These are phyloP conservation scores for Leccinum imitatum DNA, from an alignment of 768 basidiomycete species.

Conservation along the genomic window DNA sequence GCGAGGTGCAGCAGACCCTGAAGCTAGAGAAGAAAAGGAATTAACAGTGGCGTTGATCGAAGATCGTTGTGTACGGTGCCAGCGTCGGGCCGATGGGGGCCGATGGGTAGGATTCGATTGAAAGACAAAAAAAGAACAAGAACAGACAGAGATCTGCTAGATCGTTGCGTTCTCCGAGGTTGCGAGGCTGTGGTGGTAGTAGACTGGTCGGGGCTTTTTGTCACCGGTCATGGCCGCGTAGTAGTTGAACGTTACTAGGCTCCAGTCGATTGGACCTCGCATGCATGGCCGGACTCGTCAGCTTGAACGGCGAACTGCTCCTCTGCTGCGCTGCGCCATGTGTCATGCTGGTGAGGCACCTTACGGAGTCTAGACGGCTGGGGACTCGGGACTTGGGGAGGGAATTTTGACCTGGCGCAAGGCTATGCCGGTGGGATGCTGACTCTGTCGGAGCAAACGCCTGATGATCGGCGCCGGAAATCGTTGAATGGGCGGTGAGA, in stretches of 20 bases:
- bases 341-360: not conserved
- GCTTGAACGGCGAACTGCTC: not conserved
- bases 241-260: not conserved
- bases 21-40: not conserved
- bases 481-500: slow-evolving; percentile 4
- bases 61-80: not conserved
- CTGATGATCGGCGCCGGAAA: not conserved
- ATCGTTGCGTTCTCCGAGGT: too few species aligned
- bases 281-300: not conserved
- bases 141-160: too few species aligned
- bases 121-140: not conserved
- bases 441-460: not conserved
- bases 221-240: not conserved
- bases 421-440: not conserved
- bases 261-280: not conserved
- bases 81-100: not conserved
- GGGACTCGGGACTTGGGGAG: not conserved
- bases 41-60: not conserved
- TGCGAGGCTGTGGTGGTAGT: too few species aligned
- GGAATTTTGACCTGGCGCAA: not conserved
- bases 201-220: too few species aligned
- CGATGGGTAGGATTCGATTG: not conserved
- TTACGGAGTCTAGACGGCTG: not conserved
- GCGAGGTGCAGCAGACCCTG: not conserved
- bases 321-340: not conserved